Base-by-base conservation (phyloP, 2,329 filamentous ascomycete species). In the Penicillium janthinellum region DNA sequence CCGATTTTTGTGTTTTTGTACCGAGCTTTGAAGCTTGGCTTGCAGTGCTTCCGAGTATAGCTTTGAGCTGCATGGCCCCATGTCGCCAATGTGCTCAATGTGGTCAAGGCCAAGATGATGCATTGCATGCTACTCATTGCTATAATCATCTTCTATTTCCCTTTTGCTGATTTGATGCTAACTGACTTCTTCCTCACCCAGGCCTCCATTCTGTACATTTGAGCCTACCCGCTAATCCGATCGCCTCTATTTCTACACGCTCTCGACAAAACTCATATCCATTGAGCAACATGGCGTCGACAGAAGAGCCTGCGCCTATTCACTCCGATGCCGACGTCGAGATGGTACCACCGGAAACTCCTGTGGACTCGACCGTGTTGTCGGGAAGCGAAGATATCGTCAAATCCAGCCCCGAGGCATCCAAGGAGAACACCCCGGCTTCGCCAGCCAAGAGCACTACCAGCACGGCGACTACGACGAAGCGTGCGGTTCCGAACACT, bases 371-470 rank as follows among this genome's bases (percentile, higher is more conserved):
- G 14, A 70, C 65, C 31, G 52, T 71, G 25, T 60, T 75, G 31
- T 76, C 74, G 6, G 74, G 72, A 17, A 67, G 66, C 25, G 74
- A 76, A 39, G 74, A 73, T 17, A 60, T 70, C 20, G 55, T 61
- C 52, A 73, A 72, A 47, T 66, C 73, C 5, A 78, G 75, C 57
- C 74, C 76, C 3, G 75, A 77, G 50, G 67, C 65, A 25, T 70
- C 71, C 52, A 77, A 77, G 62, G 73, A 75, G 54, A 70, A 71
- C 25, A 58, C 59, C 17, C 70, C 67, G 42, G 63, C 67, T 10
- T 75, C 76, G 11, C 71, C 73, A 7, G 59, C 64, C 4, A 79
- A 77, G 65, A 71, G 72, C 52, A 66, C 57, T 48, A 63, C 71
- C 28, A 60, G 67, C 42, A 63, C 67, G 48, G 60, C 71, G 10